Conservation (phyloP, 306 rosid genomes). For the Trichosanthes cucumerina region DNA sequence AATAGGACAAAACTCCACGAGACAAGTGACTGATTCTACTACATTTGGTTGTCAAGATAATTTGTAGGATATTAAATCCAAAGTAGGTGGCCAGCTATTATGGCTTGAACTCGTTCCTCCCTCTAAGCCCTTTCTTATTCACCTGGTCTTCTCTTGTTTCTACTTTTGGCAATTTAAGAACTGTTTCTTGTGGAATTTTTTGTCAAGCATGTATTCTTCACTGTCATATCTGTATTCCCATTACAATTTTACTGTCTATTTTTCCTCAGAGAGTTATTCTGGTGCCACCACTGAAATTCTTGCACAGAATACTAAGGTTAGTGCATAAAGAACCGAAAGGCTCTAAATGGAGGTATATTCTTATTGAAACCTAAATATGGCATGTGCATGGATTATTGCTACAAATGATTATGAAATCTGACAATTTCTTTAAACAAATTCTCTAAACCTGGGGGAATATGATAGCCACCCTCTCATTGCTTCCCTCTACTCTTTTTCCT, state of each 20-base stretch:
- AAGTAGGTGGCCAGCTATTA: no score
- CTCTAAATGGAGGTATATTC: constrained; percentile 2
- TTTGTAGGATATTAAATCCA: no score
- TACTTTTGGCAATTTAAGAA: not conserved
- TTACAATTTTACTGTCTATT: not conserved
- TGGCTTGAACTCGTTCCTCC: not conserved
- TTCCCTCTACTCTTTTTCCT: not conserved
- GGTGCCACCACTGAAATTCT: not conserved
- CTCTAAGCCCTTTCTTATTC: not conserved
- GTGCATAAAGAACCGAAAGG: not conserved
- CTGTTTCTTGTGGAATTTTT: not conserved
- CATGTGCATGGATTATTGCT: not conserved
- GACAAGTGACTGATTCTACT: no score
- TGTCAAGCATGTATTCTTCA: no score
- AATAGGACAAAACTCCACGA: not conserved
- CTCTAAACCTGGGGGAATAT: not conserved
- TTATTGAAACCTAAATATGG: not conserved
- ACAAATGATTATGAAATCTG: not conserved
- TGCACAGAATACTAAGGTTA: not conserved
- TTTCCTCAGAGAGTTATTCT: not conserved
- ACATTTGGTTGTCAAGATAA: no score
- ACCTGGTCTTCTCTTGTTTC: not conserved
- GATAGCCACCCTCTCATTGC: not conserved
- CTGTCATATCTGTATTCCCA: not conserved
- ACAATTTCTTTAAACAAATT: not conserved